These are phyloP conservation scores for Boeremia lycopersici DNA, from an alignment of 2,329 filamentous ascomycete genomes.

Conservation along the genomic window DNA sequence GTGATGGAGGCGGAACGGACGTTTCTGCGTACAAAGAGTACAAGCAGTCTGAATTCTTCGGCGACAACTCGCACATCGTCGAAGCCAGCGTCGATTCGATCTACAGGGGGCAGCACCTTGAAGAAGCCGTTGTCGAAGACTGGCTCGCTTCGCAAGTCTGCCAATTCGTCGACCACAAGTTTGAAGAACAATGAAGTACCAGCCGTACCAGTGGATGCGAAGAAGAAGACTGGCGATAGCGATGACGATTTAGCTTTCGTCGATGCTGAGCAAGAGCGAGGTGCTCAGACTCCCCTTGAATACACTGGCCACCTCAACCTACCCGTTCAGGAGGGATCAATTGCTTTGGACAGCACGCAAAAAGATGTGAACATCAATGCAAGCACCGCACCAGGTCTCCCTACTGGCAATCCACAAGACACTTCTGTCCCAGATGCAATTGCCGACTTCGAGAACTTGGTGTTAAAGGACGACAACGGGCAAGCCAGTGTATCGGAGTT, in stretches of 20 bases:
- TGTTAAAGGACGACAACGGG: constrained; percentile 43
- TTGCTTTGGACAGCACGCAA: constrained; percentile 32
- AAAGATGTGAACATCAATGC: constrained; percentile 30
- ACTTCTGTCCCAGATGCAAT: constrained; percentile 29
- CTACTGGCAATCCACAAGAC: constrained; percentile 25
- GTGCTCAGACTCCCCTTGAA: constrained; percentile 53
- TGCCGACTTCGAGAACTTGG: constrained; percentile 42
- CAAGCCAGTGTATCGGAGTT: constrained; percentile 69
- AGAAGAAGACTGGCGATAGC: constrained; percentile 30
- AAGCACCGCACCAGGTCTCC: constrained; percentile 34
- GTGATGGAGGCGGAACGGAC: constrained; percentile 77
- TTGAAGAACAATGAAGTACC: constrained; percentile 17
- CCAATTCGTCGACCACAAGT: constrained; percentile 25
- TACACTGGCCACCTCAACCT: constrained; percentile 55
- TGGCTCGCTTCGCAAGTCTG: constrained; percentile 19
- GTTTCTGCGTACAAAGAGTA: constrained; percentile 53
- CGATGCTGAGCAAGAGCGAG: constrained; percentile 60
- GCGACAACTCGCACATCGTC: constrained; percentile 26
- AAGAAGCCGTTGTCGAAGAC: constrained; percentile 19
- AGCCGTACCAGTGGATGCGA: not conserved
- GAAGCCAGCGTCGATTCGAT: constrained; percentile 31
- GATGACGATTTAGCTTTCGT: constrained; percentile 58
- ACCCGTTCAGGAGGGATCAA: constrained; percentile 27
- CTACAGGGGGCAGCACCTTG: constrained; percentile 15
- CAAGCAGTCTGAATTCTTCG: constrained; percentile 36